phyloP scores from a whole-genome alignment of 108 stramenopile species.

The Stephanodiscus minutulus region DNA sequence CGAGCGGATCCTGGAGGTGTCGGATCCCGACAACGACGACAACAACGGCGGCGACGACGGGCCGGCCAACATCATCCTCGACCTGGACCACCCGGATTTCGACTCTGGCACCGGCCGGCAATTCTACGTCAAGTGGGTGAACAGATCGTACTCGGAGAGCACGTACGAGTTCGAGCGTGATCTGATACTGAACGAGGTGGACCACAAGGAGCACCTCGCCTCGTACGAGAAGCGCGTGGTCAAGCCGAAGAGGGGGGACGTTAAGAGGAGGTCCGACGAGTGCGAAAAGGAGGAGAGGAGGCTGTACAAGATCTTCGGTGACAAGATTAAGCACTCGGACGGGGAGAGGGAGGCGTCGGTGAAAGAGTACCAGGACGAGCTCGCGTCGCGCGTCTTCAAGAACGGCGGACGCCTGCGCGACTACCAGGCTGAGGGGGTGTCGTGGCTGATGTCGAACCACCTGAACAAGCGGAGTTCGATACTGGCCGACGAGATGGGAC shows the following conservation, averaged over 20 bases:
- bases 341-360: constrained; percentile 56
- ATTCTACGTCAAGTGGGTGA: constrained; percentile 83
- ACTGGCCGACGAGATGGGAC: constrained; percentile 97
- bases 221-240: constrained; percentile 54
- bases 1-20: constrained; percentile 78
- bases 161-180: constrained; percentile 87
- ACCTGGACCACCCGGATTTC: constrained; percentile 63
- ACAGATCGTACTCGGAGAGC: constrained; percentile 62
- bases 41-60: constrained; percentile 24
- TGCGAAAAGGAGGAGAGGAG: constrained; percentile 53
- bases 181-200: constrained; percentile 75
- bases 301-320: constrained; percentile 76
- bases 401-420: constrained; percentile 88
- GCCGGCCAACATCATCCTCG: constrained; percentile 67
- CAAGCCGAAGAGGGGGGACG: constrained; percentile 58
- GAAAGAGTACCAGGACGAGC: constrained; percentile 55
- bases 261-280: constrained; percentile 19
- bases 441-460: constrained; percentile 88
- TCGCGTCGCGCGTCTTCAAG: constrained; percentile 57
- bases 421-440: constrained; percentile 95
- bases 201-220: constrained; percentile 63
- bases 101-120: constrained; percentile 74
- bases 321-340: constrained; percentile 38
- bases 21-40: constrained; percentile 9
- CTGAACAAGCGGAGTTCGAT: constrained; percentile 80